phyloP scores from a whole-genome alignment of 495 filamentous ascomycete species.

The Xanthoparmelia taractica region DNA sequence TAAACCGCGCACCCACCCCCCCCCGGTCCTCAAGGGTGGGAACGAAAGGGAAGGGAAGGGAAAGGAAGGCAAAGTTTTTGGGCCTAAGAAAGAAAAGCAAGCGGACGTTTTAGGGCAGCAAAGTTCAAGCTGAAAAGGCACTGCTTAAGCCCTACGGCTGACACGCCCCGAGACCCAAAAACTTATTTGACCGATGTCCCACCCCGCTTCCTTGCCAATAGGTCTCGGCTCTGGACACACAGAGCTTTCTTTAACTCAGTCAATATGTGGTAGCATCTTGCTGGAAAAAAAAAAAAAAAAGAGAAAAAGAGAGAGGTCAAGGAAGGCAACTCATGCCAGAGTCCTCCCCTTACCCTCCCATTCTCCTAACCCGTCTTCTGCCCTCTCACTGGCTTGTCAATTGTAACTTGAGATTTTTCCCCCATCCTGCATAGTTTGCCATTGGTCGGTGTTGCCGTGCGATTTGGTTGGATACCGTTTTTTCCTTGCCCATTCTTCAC shows the following conservation, averaged over 20 bases:
- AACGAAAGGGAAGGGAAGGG: no score
- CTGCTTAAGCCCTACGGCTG: constrained; percentile 11
- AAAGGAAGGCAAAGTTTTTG: neutral
- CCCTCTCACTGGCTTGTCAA: constrained; percentile 13
- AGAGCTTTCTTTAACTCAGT: constrained; percentile 4
- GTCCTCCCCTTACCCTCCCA: constrained; percentile 6
- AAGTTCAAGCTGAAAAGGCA: neutral
- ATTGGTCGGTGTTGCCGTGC: constrained; percentile 9
- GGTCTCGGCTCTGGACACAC: constrained; percentile 10
- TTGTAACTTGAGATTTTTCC: constrained; percentile 2
- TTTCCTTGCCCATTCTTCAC: constrained; percentile 9
- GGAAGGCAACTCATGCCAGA: constrained; percentile 14
- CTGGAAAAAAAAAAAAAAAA: neutral
- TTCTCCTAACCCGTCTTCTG: neutral
- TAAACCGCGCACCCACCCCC: constrained; percentile 1
- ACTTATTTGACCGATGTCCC: constrained; percentile 15
- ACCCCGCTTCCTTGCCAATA: constrained; percentile 10
- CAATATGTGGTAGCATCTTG: constrained; percentile 11
- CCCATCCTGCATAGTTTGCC: constrained; percentile 16
- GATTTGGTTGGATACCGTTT: constrained; percentile 18
- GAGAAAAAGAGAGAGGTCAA: neutral
- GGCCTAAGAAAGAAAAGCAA: neutral
- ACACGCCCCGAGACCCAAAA: constrained; percentile 7
- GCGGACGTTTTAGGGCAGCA: neutral
- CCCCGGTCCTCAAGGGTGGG: neutral